Conservation (phyloP, 768 basidiomycete species). For the Trametes sanguinea region DNA sequence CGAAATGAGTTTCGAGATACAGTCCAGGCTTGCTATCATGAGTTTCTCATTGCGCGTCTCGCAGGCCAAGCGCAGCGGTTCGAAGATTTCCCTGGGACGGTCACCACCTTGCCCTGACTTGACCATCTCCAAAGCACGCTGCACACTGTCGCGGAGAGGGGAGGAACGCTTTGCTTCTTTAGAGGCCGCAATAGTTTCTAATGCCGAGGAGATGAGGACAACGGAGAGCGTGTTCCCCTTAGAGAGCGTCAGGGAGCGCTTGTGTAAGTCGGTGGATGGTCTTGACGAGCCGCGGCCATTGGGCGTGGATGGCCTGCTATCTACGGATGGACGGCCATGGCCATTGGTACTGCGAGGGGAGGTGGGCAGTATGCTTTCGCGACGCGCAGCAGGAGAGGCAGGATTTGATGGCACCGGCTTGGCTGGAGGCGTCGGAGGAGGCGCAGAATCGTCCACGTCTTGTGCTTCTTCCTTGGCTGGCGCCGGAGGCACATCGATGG, state of each 20-base stretch:
- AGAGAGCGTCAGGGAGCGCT: constrained; percentile 40
- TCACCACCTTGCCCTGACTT: constrained; percentile 74
- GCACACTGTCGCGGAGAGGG: constrained; percentile 81
- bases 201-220: constrained; percentile 79
- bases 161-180: constrained; percentile 84
- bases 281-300: constrained; percentile 28
- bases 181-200: constrained; percentile 84
- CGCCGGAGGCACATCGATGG: background rate
- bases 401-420: constrained; percentile 22
- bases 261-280: constrained; percentile 30
- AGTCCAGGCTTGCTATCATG: constrained; percentile 95
- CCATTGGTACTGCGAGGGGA: constrained; percentile 18
- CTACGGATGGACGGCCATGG: constrained; percentile 10
- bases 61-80: constrained; percentile 94
- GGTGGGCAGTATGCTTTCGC: constrained; percentile 25
- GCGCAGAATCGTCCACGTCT: constrained; percentile 7
- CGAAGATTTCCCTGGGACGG: constrained; percentile 85
- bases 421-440: constrained; percentile 29
- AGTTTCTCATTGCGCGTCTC: constrained; percentile 93
- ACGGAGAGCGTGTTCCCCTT: constrained; percentile 75
- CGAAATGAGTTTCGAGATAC: constrained; percentile 95
- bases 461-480: background rate
- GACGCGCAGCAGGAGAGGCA: constrained; percentile 25
- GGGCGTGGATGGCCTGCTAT: constrained; percentile 21
- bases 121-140: constrained; percentile 81